phyloP scores from a whole-genome alignment of 2,329 filamentous ascomycete genomes.

The Colletotrichum sp. region DNA sequence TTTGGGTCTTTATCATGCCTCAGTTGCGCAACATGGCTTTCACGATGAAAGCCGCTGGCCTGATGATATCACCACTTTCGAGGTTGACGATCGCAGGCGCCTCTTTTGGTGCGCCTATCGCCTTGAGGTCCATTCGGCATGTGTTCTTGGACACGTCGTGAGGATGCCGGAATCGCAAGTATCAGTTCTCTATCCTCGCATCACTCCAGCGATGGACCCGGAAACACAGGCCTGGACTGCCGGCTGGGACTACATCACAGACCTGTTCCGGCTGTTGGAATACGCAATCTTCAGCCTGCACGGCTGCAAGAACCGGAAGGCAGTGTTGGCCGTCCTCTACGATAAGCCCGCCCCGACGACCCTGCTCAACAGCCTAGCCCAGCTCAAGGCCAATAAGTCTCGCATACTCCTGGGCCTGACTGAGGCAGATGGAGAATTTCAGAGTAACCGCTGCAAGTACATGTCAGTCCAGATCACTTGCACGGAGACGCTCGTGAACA shows the following conservation, averaged over 20 bases:
- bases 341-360: not conserved
- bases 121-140: not conserved
- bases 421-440: not conserved
- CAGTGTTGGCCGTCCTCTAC: not conserved
- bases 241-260: not conserved
- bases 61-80: not conserved
- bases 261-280: not conserved
- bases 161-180: not conserved
- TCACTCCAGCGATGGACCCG: not conserved
- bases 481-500: not conserved
- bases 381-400: not conserved
- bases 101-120: not conserved
- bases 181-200: not conserved
- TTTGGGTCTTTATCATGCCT: not conserved
- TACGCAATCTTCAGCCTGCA: not conserved
- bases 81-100: not conserved
- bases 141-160: not conserved
- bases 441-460: not conserved
- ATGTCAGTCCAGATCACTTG: not conserved
- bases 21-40: not conserved
- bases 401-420: not conserved
- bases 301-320: not conserved
- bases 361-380: not conserved
- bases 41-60: not conserved
- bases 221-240: not conserved